A percentile compares a stretch with the other conserved stretches of the same genome.
These are phyloP conservation scores for Melanomma pulvis-pyrius DNA, from an alignment of 495 filamentous ascomycete species.

Conservation along the genomic window DNA sequence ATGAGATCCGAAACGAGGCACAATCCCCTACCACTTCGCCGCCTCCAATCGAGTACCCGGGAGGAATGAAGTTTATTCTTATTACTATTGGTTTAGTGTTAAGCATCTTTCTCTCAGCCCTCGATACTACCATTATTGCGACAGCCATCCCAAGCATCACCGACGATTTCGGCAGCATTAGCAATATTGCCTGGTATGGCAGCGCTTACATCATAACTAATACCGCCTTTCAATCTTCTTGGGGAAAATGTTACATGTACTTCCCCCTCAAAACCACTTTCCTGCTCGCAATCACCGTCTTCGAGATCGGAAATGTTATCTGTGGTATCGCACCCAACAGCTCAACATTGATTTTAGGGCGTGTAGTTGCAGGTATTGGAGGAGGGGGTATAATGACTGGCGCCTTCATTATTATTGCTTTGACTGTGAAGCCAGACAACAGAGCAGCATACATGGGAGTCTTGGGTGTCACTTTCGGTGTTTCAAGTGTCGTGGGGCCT, in stretches of 20 bases:
- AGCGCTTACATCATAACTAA: constrained; percentile 32
- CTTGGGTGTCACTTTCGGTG: constrained; percentile 75
- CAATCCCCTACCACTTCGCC: not conserved
- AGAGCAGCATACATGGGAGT: constrained; percentile 74
- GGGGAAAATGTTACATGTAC: constrained; percentile 79
- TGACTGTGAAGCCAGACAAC: constrained; percentile 69
- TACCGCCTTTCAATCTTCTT: constrained; percentile 67
- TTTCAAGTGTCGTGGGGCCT: constrained; percentile 58
- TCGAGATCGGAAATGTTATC: constrained; percentile 79
- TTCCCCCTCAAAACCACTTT: constrained; percentile 71
- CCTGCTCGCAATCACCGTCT: constrained; percentile 69
- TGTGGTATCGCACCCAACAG: constrained; percentile 78
- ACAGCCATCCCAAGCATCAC: constrained; percentile 39
- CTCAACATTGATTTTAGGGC: constrained; percentile 74
- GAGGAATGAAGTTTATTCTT: constrained; percentile 13
- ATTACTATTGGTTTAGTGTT: constrained; percentile 30
- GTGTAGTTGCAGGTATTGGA: constrained; percentile 82
- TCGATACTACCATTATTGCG: constrained; percentile 35
- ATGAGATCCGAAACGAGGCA: not conserved
- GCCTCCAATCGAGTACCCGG: constrained; percentile 11
- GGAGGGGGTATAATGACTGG: constrained; percentile 83
- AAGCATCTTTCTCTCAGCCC: constrained; percentile 32
- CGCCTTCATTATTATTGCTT: constrained; percentile 75
- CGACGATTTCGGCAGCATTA: constrained; percentile 32
- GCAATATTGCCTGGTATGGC: constrained; percentile 40